Percentiles rank a stretch among this genome's conserved stretches.
Conservation (phyloP, 768 basidiomycete genomes). For the Kwoniella dejecticola region DNA sequence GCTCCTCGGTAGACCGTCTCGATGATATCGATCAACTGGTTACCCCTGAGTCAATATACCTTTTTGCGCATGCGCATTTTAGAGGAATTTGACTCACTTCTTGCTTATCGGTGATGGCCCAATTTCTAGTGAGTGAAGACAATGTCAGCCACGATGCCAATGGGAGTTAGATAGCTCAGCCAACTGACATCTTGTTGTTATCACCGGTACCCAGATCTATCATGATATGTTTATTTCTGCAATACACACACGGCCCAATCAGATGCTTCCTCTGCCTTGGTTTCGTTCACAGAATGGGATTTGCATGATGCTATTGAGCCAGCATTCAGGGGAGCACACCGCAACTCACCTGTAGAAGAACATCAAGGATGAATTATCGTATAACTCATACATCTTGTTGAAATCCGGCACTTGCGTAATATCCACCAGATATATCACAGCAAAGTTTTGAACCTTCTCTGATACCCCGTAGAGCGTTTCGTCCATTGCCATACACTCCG, state of each 20-base stretch:
- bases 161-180: not conserved
- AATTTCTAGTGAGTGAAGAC: conserved; percentile 67
- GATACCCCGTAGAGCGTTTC: conserved; percentile 89
- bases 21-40: conserved; percentile 90
- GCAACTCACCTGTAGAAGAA: conserved; percentile 89
- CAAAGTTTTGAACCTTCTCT: conserved; percentile 98
- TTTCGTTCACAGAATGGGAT: too few relatives aligned
- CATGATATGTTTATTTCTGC: conserved; percentile 98
- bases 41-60: not conserved
- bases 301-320: too few relatives aligned
- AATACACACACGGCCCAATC: conserved; percentile 8
- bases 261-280: not conserved
- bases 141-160: not conserved
- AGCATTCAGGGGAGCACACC: not conserved
- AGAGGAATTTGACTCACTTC: conserved; percentile 63
- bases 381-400: conserved; percentile 99
- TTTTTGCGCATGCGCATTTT: not conserved
- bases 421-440: conserved; percentile 91
- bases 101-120: conserved; percentile 98
- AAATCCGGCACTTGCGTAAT: conserved; percentile 98
- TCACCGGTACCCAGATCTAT: conserved; percentile 99
- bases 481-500: conserved; percentile 98
- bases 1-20: conserved; percentile 98
- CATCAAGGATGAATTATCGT: conserved; percentile 94
- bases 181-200: conserved; percentile 93